Percentiles rank a stretch among this genome's conserved stretches.
These are phyloP conservation scores for Hirsutella minnesotensis DNA, from an alignment of 2,329 filamentous ascomycete genomes.

Conservation along the genomic window DNA sequence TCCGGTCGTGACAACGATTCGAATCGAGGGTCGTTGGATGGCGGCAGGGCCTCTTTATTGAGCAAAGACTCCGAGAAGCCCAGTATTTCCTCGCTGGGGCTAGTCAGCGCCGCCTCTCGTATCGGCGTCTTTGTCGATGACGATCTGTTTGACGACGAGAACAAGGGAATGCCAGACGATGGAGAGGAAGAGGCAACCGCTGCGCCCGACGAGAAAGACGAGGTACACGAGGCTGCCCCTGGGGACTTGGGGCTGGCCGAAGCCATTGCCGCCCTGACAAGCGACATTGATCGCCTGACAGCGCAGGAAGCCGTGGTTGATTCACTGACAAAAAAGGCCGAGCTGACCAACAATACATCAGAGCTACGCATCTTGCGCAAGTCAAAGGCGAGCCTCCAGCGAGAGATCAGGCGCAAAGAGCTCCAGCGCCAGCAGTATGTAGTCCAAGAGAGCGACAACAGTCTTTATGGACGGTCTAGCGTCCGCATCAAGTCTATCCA, in stretches of 20 bases:
- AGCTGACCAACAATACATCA: constrained; percentile 91
- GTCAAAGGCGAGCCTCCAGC: constrained; percentile 82
- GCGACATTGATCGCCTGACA: constrained; percentile 78
- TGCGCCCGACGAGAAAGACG: constrained; percentile 41
- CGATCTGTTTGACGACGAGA: constrained; percentile 83
- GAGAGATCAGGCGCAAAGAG: constrained; percentile 88
- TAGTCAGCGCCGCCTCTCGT: constrained; percentile 77
- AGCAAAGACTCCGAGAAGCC: constrained; percentile 53
- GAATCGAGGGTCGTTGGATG: constrained; percentile 50
- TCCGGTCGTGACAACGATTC: constrained; percentile 47
- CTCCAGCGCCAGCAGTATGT: constrained; percentile 95
- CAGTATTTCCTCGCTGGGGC: constrained; percentile 79
- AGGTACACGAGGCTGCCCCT: constrained; percentile 87
- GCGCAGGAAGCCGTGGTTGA: constrained; percentile 87
- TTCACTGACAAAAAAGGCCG: constrained; percentile 83
- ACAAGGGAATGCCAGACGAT: constrained; percentile 76
- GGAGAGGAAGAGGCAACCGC: constrained; percentile 53
- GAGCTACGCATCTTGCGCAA: constrained; percentile 87
- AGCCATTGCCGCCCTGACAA: constrained; percentile 77
- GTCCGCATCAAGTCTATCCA: constrained; percentile 88
- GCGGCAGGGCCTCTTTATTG: constrained; percentile 17
- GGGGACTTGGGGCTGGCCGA: constrained; percentile 89
- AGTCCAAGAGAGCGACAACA: constrained; percentile 95
- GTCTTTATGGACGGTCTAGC: constrained; percentile 81
- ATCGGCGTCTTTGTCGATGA: constrained; percentile 91